Base-by-base conservation (phyloP, 1,284 basidiomycete genomes). In the Cryptococcus amylolentus region DNA sequence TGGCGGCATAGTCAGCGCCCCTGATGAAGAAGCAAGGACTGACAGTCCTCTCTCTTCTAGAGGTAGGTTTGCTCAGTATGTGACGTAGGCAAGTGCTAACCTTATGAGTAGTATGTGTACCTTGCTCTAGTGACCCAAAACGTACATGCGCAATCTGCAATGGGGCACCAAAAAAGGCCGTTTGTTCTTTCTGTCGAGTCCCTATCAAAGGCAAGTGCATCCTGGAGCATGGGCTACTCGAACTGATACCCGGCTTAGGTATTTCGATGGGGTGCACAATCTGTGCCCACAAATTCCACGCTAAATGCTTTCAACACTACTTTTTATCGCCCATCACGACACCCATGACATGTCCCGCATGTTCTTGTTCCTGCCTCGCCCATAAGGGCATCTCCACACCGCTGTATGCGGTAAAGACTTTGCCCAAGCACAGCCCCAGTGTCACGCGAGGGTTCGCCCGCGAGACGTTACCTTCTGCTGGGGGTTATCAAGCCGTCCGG, bases 131-230 rank as follows among this genome's bases (percentile, higher is more conserved):
- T 4, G 23, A 47, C 12, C 43, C 52, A 5, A 43, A 51, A 2
- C 40, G 60, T 62, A 35, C 70, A 31, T 89, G 87, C 70, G 67
- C 75, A 2, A 68, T 75, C 13, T 89, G 88, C 61, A 76, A 74
- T 26, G 72, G 71, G 8, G 72, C 78, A 35, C 78, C 79, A 50
- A 73, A 71, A 12, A 78, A 79, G 65, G 80, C 86, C 0, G 73
- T 77, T 1, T 91, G 89, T 68, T 82, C 86, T 0, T 81, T 89
- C 37, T 91, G 89, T 72, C 82, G 88, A 42, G 79, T 90, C 18
- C 87, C 88, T 4, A 84, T 89, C 56, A 88, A 84, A 82, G 88
- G 89, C 86, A 63, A 45, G 81, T 74, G 3, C 20, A 28, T 12
- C 38, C 26, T n/a, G 20, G 39, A 6, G 7, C 31, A 35, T 35